Base-by-base conservation (phyloP, 352 stramenopile species). In the Globisporangium radiosum region DNA sequence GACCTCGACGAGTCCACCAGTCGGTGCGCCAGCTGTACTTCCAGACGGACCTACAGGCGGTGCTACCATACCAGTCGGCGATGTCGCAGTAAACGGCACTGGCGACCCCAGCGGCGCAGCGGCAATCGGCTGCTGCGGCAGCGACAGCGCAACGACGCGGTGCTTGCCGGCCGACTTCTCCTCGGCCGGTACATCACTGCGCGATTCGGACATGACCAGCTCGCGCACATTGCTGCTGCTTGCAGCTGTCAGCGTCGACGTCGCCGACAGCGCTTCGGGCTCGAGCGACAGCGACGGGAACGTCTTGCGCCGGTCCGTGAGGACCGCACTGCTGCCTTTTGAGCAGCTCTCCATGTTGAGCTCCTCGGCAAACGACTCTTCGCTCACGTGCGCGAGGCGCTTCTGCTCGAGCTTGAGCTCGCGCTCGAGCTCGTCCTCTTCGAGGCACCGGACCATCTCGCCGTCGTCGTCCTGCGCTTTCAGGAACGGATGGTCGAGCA, bases 291-390 rank as follows among this genome's bases (percentile, higher is more conserved):
- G 60, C n/a, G 78, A 86, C 37, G 68, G 60, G 25, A 81, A 78
- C 50, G 79, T 67, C 56, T 84, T 81, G 8, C 76, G 67, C 4
- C 76, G 74, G 33, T 84, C 70, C 8, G 63, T 78, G 17, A 76
- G 47, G 0, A 50, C 59, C 2, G 49, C 40, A 48, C 73, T 66
- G 10, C 63, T 63, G 33, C 60, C 63, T 58, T 87, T 89, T 1
- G 78, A 88, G 11, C 73, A 71, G 59, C 81, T 85, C 52, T 88
- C 81, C 81, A 91, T 91, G 52, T 91, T 86, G 33, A 91, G 70
- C 45, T 91, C 73, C 19, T 75, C 69, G 1, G 73, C 73, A 59
- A 91, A 88, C 25, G 76, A 77, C 57, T 85, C 80, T 45, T 85
- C 66, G 33, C 71, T 84, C 48, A 88, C 78, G 43, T 70, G 72